Evolutionary conservation across 306 rosid genomes (phyloP), one percentile per base, ranked within the genome.

Genomic region (Styphnolobium japonicum): DNA sequence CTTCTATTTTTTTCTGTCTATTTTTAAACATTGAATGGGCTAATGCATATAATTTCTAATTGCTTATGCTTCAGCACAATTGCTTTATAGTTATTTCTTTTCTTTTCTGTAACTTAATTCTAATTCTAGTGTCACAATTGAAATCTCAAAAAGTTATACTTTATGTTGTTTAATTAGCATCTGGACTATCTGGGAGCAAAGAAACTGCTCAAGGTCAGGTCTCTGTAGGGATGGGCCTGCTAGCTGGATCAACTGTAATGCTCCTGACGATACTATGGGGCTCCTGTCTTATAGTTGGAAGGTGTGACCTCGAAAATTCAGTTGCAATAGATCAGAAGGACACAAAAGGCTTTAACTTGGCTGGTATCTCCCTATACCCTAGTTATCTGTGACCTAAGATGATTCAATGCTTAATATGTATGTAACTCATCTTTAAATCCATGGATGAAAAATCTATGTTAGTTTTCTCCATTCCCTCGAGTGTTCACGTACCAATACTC

Each of bases 211-310:
- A 92, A 80, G 78, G 86, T 75, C 97, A 89, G 77, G 97, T 92
- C 60, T 83, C 91, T 6, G 91, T 89, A 36, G 97, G 94, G 80
- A 91, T 91, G 90, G 93, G 93, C 21, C 84, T 91, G 75, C 80
- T 91, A 34, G 89, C 93, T 74, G 96, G 96, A 39, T 89, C 97
- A 45, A 88, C 91, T 71, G 94, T 89, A n/a, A 81, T 92, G 93
- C 93, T 91, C 65, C 85, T 89, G 43, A 82, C 96, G 3, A 10
- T 89, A 33, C 81, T 89, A 37, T 91, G 96, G 96, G 93, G 90
- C 18, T 80, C 93, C 10, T 89, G 96, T 78, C 81, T 91, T 62
- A 6, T 89, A 36, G 85, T 91, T 23, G 96, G 93, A 67, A 91
- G 86, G 89, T 79, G 81, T 36, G 66, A 77, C 67, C 63, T 65